A percentile compares a stretch with the other conserved stretches of the same genome.
Evolutionary conservation across 148 eudicot species (phyloP).

Genomic region (Heliamphora exappendiculata): DNA sequence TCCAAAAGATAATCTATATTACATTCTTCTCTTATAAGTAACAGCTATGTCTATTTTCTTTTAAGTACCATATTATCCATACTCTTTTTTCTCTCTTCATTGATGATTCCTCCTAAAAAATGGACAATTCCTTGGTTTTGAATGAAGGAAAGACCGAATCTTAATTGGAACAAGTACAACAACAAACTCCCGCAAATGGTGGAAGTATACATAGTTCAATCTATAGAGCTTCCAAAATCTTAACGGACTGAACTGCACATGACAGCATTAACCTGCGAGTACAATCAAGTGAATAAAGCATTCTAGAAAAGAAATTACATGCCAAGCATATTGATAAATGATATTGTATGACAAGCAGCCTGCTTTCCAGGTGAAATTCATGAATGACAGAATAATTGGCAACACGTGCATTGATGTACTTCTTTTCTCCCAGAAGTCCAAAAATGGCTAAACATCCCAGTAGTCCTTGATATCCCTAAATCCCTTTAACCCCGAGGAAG

Average conservation of each 20-base stretch:
- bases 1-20: too few species aligned
- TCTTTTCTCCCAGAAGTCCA: background rate
- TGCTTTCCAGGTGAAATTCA: background rate
- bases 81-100: background rate
- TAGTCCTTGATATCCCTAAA: background rate
- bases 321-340: background rate
- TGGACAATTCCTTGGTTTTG: background rate
- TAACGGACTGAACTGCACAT: background rate
- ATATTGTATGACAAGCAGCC: background rate
- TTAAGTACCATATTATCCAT: background rate
- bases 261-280: background rate
- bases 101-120: background rate
- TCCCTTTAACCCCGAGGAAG: background rate
- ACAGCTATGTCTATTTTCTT: too few species aligned
- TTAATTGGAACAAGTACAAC: background rate
- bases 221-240: background rate
- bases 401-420: background rate
- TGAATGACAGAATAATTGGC: background rate
- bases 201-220: background rate
- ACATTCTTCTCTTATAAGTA: too few species aligned
- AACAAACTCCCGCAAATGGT: background rate
- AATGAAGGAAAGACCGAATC: background rate
- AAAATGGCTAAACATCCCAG: background rate
- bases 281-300: background rate
- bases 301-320: background rate